phyloP scores from a whole-genome alignment of 2,329 filamentous ascomycete species.

The Fusarium marasasianum region DNA sequence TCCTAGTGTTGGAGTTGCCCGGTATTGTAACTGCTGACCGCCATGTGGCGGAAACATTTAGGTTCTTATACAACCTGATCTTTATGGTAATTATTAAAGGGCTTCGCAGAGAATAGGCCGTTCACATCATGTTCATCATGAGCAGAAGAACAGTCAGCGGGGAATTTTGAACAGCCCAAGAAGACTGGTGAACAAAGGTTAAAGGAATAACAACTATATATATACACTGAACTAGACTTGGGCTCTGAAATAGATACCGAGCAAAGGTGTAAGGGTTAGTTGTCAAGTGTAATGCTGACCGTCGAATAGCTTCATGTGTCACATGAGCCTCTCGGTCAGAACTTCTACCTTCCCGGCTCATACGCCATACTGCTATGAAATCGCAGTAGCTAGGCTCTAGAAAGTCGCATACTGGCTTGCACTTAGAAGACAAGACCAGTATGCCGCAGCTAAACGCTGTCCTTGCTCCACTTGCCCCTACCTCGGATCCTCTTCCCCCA shows the following conservation, averaged over 20 bases:
- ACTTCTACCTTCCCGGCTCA: not conserved
- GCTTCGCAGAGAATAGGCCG: rapidly evolving
- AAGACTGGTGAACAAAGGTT: not conserved
- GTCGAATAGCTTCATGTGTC: not conserved
- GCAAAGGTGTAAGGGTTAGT: rapidly evolving
- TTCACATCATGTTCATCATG: too few relatives aligned
- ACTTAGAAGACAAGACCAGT: rapidly evolving
- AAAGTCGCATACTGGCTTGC: rapidly evolving
- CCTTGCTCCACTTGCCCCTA: not conserved
- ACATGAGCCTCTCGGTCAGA: too few relatives aligned
- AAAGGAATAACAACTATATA: not conserved
- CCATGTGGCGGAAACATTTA: rapidly evolving
- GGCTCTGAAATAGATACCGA: rapidly evolving
- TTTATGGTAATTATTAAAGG: too few relatives aligned
- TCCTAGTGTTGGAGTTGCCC: not conserved
- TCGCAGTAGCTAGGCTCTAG: too few relatives aligned
- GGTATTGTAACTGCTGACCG: rapidly evolving
- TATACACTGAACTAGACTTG: not conserved
- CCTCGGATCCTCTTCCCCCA: not conserved
- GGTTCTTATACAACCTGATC: rapidly evolving
- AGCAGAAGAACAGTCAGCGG: not conserved
- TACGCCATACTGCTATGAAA: rapidly evolving
- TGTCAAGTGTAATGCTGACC: rapidly evolving
- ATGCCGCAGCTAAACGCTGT: not conserved
- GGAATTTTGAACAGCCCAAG: rapidly evolving